Evolutionary conservation across 257 asterid species (phyloP), one percentile per base, ranked within the genome.

Genomic region (Solanum neorickii): DNA sequence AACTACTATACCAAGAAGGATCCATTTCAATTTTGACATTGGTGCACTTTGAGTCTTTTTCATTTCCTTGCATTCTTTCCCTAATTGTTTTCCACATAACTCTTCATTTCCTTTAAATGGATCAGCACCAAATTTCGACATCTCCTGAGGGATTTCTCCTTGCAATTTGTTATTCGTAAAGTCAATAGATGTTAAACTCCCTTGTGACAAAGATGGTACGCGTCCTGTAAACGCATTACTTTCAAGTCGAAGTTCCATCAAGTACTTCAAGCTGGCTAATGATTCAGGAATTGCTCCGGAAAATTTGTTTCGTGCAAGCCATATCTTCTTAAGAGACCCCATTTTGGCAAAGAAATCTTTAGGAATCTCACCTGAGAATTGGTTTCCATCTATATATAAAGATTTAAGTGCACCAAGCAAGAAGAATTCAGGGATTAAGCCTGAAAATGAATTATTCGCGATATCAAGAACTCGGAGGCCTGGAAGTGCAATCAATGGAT

Each of bases 311-410:
- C 85, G 76, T 3, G 92, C 78, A 11, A 96, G 88, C 88, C 94
- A 93, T 25, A 95, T 25, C 31, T 91, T 93, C 87, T 92, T 94
- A 49, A 96, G 88, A 3, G 96, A 93, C 56, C 92, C 91, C 95
- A 94, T 93, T 1, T 44, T 86, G 4, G 80, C 20, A 86, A 96
- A 96, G 86, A 18, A 95, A 77, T 88, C 93, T 0, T 41, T 6
- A 4, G 94, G 91, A 49, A 96, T 94, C 56, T 94, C 98, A 1
- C 98, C 99, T 21, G 95, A 89, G 83, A 96, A 93, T 1, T 78
- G 62, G 44, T 96, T 96, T 0, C 90, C 91, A 0, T 94, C 86
- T 0, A 94, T 14, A 42, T 83, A 93, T 0, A 96, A 85, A 20
- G 95, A 85, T 86, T 89, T 94, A 86, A 96, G 87, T n/a, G 94